Base-by-base conservation (phyloP, 192 early-diverging fungal genomes). In the Fimicolochytrium jonesii region DNA sequence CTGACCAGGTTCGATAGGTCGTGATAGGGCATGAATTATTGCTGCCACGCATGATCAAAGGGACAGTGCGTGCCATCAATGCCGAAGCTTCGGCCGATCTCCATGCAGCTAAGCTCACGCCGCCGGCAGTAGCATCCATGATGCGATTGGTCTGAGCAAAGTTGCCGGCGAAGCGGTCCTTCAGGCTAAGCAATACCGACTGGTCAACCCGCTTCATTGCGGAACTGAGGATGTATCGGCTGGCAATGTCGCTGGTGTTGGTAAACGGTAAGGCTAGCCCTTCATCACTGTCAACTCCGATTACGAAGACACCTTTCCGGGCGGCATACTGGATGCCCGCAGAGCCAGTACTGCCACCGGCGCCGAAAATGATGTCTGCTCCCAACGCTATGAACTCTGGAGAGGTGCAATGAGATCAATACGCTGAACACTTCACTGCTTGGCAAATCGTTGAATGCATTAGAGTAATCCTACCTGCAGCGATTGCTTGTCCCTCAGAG, bases 211-310 rank as follows among this genome's bases (percentile, higher is more conserved):
- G 39, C 32, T 59, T 59, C 57, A 59, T 45, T 3, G 62, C 51
- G 20, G 62, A 68, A 10, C 30, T 23, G 22, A 70, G 42, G 39
- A 70, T 70, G 29, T 64, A 70, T 6, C 42, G 28, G 22, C 56
- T 46, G 5, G 61, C 61, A 10, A 30, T 10, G n/a, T 57, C 56
- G 3, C 25, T 31, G 25, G 45, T 50, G 54, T 70, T 59, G 36
- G 20, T 11, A 46, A 72, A 72, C 17, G 59, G 51, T 2, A 49
- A 18, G 13, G 25, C 44, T 11, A 35, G 15, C n/a, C 43, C 17
- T 46, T 72, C 70, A 29, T 72, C 64, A 11, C 18, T 15, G 55
- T 72, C 70, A 3, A 72, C 70, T 13, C 70, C 70, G n/a, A 72
- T 72, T 3, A 67, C 70, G 52, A 59, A 72, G 3, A 33, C 43